Evolutionary conservation across 73 alveolate genomes (phyloP), one percentile per base, ranked within the genome.

Genomic region (Symbiodinium natans): DNA sequence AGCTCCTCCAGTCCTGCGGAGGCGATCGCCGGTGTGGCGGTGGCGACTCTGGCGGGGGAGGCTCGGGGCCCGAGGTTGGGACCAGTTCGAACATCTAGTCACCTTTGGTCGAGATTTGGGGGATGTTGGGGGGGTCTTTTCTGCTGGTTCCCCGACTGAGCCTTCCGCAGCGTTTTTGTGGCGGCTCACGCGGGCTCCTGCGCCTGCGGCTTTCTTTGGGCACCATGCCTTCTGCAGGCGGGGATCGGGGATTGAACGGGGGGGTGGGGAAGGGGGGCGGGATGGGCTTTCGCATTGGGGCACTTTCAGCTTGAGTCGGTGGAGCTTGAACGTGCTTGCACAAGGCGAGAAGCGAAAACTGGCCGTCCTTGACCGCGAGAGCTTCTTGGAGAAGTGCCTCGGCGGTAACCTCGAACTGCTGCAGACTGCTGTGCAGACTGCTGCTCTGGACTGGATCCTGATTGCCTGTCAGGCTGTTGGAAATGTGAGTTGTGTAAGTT

Each of bases 311-410:
- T 48, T 17, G 63, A 48, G 23, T 8, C 23, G 17, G 63, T 17
- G 63, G 23, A 48, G 17, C 17, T 8, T 8, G 23, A 48, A 48
- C 63, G 17, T 8, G 63, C 36, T 23, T 59, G 38, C 77, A 5
- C 3, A 29, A 33, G 40, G 43, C 29, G 40, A n/a, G 43, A 87
- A 87, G 63, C 54, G 94, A 34, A 59, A 87, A 43, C 68, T 87
- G 94, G 94, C 41, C 1, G 85, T 87, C 68, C 80, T 87, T 40
- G 94, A 87, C 42, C 94, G 84, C 41, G 94, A 87, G 38, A 59
- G 85, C 84, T 87, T 87, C 84, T 21, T 87, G 71, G 85, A 87
- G 52, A 87, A 54, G 93, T 54, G 80, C 40, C 23, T n/a, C n/a
- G n/a, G n/a, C n/a, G n/a, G n/a, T n/a, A n/a, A n/a, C n/a, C n/a